phyloP scores from a whole-genome alignment of 1,284 basidiomycete species.

The Macrocystidia cucumis region DNA sequence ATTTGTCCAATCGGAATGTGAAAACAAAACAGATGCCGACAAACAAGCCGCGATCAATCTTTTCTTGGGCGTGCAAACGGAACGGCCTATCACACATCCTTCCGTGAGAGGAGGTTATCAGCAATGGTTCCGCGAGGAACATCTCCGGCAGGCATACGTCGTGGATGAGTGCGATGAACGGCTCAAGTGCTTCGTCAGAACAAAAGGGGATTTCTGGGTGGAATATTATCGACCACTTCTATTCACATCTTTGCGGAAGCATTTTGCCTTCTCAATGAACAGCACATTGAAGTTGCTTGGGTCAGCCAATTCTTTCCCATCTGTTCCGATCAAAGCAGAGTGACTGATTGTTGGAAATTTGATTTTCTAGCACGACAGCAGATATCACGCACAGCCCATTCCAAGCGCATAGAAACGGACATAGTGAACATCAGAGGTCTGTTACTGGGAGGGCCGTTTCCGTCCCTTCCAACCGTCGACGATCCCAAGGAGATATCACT shows the following conservation, averaged over 20 bases:
- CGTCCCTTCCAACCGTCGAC: no score
- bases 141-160: slow-evolving; percentile 59
- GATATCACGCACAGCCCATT: slow-evolving; percentile 71
- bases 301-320: slow-evolving; percentile 28
- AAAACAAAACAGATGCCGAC: slow-evolving; percentile 70
- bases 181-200: slow-evolving; percentile 49
- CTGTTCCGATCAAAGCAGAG: not conserved
- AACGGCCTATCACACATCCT: slow-evolving; percentile 38
- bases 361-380: slow-evolving; percentile 32
- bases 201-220: slow-evolving; percentile 72
- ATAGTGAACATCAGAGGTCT: slow-evolving; percentile 34
- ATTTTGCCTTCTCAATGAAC: slow-evolving; percentile 85
- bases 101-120: slow-evolving; percentile 62
- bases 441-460: no score
- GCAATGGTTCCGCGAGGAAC: slow-evolving; percentile 72
- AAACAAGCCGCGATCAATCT: slow-evolving; percentile 98
- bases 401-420: slow-evolving; percentile 41
- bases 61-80: slow-evolving; percentile 80
- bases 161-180: slow-evolving; percentile 48
- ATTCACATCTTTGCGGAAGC: slow-evolving; percentile 76
- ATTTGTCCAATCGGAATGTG: slow-evolving; percentile 4
- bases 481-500: no score
- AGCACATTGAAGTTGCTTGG: slow-evolving; percentile 78
- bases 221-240: slow-evolving; percentile 88
- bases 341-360: slow-evolving; percentile 2